Percentiles rank a stretch among this genome's conserved stretches.
phyloP scores from a whole-genome alignment of 106 monocot species.

The Allium sativum region DNA sequence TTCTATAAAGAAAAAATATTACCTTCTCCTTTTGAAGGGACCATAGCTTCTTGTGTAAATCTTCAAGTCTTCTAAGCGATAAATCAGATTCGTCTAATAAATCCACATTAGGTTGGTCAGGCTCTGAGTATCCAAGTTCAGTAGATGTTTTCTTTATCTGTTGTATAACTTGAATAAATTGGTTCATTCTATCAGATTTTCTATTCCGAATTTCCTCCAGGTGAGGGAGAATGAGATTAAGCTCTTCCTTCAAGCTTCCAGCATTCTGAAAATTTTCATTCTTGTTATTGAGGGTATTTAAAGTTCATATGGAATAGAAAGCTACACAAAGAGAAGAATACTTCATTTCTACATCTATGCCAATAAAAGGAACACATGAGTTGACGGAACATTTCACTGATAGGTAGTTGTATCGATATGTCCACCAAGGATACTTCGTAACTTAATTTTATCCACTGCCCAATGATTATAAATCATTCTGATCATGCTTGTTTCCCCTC shows the following conservation, averaged over 20 bases:
- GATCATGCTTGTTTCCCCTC: too few species aligned
- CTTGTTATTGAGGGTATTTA: too few species aligned
- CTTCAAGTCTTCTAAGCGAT: constrained; percentile 44
- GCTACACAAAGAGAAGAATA: too few species aligned
- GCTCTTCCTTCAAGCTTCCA: constrained; percentile 51
- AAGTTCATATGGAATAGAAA: too few species aligned
- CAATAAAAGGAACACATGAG: too few species aligned
- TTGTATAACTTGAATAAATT: constrained; percentile 42
- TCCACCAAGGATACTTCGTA: too few species aligned
- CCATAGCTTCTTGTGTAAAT: constrained; percentile 35
- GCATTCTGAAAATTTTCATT: constrained; percentile 13
- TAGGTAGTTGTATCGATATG: too few species aligned
- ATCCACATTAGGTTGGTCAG: constrained; percentile 6
- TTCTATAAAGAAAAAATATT: neutral
- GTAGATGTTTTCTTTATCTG: constrained; percentile 28
- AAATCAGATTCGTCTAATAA: constrained; percentile 51
- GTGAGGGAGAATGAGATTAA: constrained; percentile 42
- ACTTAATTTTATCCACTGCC: too few species aligned
- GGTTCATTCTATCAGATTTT: constrained; percentile 35
- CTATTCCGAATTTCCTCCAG: constrained; percentile 54
- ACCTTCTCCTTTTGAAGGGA: constrained; percentile 68
- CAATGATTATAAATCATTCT: too few species aligned
- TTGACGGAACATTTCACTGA: too few species aligned
- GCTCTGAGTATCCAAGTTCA: constrained; percentile 31
- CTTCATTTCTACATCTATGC: too few species aligned